Conservation (phyloP, 495 filamentous ascomycete genomes). For the Neurospora pannonica region DNA sequence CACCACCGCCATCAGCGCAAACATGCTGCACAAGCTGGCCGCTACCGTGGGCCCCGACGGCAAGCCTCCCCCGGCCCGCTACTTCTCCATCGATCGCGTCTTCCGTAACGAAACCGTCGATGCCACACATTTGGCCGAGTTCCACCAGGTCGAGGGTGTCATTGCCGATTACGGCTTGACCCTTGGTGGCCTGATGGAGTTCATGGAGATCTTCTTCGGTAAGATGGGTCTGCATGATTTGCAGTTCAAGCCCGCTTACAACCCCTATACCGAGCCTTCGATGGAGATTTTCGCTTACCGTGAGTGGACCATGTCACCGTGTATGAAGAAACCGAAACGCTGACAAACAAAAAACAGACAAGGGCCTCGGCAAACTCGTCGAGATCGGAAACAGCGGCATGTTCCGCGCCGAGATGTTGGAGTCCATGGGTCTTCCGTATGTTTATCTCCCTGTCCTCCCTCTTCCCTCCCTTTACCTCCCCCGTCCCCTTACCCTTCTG, state of each 20-base stretch:
- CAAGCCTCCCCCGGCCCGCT: constrained; percentile 60
- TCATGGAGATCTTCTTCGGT: constrained; percentile 92
- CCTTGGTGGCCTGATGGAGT: constrained; percentile 86
- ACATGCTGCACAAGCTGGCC: constrained; percentile 83
- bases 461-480: neutral
- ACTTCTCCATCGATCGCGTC: constrained; percentile 96
- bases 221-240: constrained; percentile 89
- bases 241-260: constrained; percentile 95
- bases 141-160: constrained; percentile 97
- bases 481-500: neutral
- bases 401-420: constrained; percentile 95
- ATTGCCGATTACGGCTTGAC: constrained; percentile 92
- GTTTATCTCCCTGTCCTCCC: neutral
- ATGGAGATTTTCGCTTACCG: constrained; percentile 93
- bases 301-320: neutral
- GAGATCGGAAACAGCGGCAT: constrained; percentile 98
- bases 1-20: constrained; percentile 82
- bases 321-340: neutral
- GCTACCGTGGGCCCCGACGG: constrained; percentile 45
- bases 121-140: constrained; percentile 92
- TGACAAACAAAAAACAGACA: constrained; percentile 14
- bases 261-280: constrained; percentile 94
- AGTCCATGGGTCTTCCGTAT: constrained; percentile 64
- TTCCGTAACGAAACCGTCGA: constrained; percentile 86
- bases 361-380: constrained; percentile 80